Percentiles rank a stretch among this genome's conserved stretches.
Conservation (phyloP, 345 rosid species). For the Crucihimalaya himalaica region DNA sequence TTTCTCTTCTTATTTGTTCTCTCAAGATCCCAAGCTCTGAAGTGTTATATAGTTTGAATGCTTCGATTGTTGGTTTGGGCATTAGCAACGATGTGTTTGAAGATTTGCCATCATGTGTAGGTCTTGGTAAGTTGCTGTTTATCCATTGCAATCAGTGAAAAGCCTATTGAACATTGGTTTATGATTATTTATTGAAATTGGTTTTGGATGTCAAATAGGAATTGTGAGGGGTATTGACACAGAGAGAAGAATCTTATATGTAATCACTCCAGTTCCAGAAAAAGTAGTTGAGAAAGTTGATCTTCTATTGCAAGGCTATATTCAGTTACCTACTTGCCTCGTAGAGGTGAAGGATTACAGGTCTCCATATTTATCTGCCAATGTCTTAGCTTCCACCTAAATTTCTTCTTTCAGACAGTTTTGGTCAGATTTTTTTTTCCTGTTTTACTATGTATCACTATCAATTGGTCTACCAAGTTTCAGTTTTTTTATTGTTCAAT, state of each 20-base stretch:
- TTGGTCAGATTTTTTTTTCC: neutral
- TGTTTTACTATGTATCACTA: neutral
- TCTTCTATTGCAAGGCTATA: constrained; percentile 73
- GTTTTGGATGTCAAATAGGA: constrained; percentile 49
- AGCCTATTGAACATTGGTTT: neutral
- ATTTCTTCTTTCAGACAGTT: neutral
- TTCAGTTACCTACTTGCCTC: constrained; percentile 79
- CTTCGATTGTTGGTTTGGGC: constrained; percentile 88
- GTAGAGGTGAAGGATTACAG: constrained; percentile 82
- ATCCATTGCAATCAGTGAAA: neutral
- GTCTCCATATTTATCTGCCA: constrained; percentile 73
- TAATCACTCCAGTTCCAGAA: constrained; percentile 81
- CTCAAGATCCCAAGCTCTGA: constrained; percentile 68
- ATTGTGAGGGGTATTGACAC: constrained; percentile 87
- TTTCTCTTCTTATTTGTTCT: neutral
- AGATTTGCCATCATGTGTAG: constrained; percentile 70
- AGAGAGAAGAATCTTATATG: constrained; percentile 59
- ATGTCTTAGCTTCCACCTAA: constrained; percentile 61
- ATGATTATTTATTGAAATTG: neutral
- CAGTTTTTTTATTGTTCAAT: too few species aligned
- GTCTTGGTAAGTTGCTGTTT: constrained; percentile 68
- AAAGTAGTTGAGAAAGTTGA: constrained; percentile 73
- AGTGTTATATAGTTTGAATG: constrained; percentile 77
- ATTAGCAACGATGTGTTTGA: constrained; percentile 59
- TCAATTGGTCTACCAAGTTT: neutral